These are phyloP conservation scores for Aspergillus sp. DNA, from an alignment of 2,329 filamentous ascomycete species.

Conservation along the genomic window DNA sequence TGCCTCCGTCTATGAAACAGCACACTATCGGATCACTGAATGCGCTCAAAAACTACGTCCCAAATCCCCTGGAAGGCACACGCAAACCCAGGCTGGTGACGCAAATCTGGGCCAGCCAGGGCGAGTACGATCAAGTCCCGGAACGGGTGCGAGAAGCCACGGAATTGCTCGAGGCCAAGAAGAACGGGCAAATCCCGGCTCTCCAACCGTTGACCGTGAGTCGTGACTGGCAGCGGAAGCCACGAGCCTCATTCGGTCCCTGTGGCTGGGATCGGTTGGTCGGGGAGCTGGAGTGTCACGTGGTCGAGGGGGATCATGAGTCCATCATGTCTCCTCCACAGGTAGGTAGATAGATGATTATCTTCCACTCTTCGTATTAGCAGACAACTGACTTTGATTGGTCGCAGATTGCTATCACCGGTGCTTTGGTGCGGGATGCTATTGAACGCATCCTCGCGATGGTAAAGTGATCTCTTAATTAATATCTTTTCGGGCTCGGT, in stretches of 20 bases:
- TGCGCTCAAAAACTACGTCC: too few species aligned
- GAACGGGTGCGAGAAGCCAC: too few species aligned
- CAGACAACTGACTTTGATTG: not conserved
- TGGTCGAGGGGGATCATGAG: not conserved
- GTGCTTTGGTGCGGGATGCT: not conserved
- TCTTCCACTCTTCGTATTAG: not conserved
- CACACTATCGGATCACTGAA: not conserved
- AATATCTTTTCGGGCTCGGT: too few species aligned
- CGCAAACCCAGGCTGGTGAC: too few species aligned
- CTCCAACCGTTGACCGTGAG: not conserved
- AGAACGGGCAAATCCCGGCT: too few species aligned
- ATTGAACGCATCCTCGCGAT: not conserved
- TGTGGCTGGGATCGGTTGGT: not conserved
- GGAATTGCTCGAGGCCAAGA: not conserved
- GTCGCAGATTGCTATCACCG: not conserved
- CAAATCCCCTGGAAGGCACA: too few species aligned
- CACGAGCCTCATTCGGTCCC: not conserved
- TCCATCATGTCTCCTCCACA: not conserved
- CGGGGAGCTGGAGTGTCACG: not conserved
- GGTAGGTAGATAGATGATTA: not conserved
- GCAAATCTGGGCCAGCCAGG: too few species aligned
- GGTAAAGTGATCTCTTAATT: too few species aligned
- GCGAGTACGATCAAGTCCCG: too few species aligned
- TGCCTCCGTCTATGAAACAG: not conserved
- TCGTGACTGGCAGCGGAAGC: not conserved